These are phyloP conservation scores for Rauvolfia tetraphylla DNA, from an alignment of 257 asterid species.

Conservation along the genomic window DNA sequence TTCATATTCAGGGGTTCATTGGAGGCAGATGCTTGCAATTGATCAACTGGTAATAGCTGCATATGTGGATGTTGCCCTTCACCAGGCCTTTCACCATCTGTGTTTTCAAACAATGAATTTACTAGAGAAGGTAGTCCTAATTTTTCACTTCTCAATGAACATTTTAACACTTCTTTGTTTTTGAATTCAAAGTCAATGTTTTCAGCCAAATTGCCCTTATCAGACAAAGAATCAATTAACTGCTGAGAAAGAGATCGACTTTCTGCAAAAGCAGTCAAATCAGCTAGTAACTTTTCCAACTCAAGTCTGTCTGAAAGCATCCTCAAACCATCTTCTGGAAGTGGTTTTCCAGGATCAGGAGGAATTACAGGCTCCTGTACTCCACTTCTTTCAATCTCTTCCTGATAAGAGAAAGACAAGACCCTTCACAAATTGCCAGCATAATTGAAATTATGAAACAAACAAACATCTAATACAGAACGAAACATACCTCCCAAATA, in stretches of 20 bases:
- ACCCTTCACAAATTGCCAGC: neutral
- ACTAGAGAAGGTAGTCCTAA: conserved; percentile 31
- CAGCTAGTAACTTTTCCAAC: conserved; percentile 41
- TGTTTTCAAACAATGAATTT: conserved; percentile 35
- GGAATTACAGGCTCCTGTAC: conserved; percentile 43
- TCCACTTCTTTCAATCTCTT: conserved; percentile 78
- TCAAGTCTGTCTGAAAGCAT: conserved; percentile 56
- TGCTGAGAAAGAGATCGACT: conserved; percentile 35
- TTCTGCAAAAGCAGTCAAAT: conserved; percentile 35
- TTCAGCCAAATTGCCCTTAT: conserved; percentile 32
- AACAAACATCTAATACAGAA: conserved; percentile 12
- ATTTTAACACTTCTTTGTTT: conserved; percentile 29
- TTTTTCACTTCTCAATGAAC: conserved; percentile 32
- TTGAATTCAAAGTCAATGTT: conserved; percentile 31
- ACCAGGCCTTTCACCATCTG: conserved; percentile 30
- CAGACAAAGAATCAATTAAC: conserved; percentile 30
- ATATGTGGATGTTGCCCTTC: conserved; percentile 28
- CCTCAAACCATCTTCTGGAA: conserved; percentile 64
- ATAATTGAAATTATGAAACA: neutral
- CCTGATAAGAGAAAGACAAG: conserved; percentile 45
- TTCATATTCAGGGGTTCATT: conserved; percentile 43
- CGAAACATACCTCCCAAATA: conserved; percentile 85
- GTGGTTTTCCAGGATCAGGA: conserved; percentile 60
- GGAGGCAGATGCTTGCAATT: conserved; percentile 31
- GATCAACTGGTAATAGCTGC: conserved; percentile 30